Conservation (phyloP, 352 stramenopile genomes). For the Phytophthora ramorum region DNA sequence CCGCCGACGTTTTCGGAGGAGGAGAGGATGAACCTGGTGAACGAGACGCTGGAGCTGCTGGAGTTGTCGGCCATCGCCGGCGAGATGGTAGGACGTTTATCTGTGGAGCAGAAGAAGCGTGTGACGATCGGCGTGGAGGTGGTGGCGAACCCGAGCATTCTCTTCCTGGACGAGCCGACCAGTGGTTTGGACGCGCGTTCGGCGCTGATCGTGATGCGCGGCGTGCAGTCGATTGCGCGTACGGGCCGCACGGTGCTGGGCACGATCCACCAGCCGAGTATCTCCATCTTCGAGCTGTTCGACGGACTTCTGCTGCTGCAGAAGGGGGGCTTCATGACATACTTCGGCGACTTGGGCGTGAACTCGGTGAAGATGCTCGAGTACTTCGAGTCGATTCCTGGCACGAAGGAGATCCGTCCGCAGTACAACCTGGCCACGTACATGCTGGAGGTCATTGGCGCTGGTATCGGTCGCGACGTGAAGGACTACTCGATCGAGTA, state of each 20-base stretch:
- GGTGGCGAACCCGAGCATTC: slow-evolving; percentile 90
- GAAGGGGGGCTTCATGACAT: slow-evolving; percentile 60
- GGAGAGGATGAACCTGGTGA: slow-evolving; percentile 52
- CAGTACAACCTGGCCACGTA: slow-evolving; percentile 28
- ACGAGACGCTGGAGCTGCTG: slow-evolving; percentile 60
- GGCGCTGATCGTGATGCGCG: slow-evolving; percentile 13
- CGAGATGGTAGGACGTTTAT: slow-evolving; percentile 61
- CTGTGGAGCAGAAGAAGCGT: slow-evolving; percentile 88
- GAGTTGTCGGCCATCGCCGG: slow-evolving; percentile 48
- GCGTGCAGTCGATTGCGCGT: slow-evolving; percentile 70
- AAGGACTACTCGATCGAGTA: slow-evolving; percentile 27
- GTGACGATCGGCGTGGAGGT: slow-evolving; percentile 85
- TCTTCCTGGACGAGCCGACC: slow-evolving; percentile 94
- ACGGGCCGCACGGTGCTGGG: slow-evolving; percentile 84
- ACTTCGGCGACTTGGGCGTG: slow-evolving; percentile 89
- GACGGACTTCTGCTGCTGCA: slow-evolving; percentile 90
- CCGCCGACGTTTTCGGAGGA: slow-evolving; percentile 42
- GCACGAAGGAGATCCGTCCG: slow-evolving; percentile 41
- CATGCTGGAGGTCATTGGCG: slow-evolving; percentile 18
- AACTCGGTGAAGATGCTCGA: slow-evolving; percentile 83
- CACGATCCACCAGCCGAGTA: slow-evolving; percentile 63
- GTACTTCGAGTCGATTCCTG: slow-evolving; percentile 88
- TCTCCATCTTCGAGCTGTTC: slow-evolving; percentile 93
- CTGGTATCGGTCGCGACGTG: slow-evolving; percentile 22
- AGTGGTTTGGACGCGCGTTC: slow-evolving; percentile 82